Evolutionary conservation across 768 basidiomycete genomes (phyloP).

Genomic region (Termitomyces sp.): DNA sequence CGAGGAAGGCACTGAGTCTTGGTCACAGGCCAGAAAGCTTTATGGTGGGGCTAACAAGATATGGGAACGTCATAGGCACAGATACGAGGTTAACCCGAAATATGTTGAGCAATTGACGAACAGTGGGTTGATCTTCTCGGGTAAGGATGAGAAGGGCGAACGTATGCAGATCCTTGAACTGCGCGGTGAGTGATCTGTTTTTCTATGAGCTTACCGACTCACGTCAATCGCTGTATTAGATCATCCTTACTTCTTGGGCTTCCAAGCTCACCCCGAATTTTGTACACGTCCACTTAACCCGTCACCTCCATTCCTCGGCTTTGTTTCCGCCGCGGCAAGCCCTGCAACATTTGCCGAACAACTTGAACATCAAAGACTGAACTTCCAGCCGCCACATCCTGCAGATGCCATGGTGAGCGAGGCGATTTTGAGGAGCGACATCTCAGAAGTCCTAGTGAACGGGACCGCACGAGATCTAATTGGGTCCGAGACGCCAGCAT

Average conservation of each 20-base stretch:
- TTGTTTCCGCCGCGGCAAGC: constrained; percentile 76
- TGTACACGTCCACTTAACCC: constrained; percentile 98
- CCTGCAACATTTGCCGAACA: constrained; percentile 63
- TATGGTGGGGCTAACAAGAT: constrained; percentile 81
- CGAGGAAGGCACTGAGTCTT: constrained; percentile 59
- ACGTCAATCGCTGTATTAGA: constrained; percentile 38
- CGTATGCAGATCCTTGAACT: constrained; percentile 97
- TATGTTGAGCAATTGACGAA: constrained; percentile 69
- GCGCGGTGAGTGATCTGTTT: constrained; percentile 47
- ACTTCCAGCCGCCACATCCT: constrained; percentile 75
- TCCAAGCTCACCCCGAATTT: constrained; percentile 98
- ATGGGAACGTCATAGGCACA: constrained; percentile 96
- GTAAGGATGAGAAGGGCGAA: constrained; percentile 94
- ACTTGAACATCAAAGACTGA: constrained; percentile 55
- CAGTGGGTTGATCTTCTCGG: constrained; percentile 65
- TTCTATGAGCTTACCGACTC: background rate
- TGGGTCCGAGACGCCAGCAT: constrained; percentile 17
- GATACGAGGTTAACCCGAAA: constrained; percentile 92
- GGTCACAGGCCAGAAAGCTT: constrained; percentile 71
- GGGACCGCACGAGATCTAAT: constrained; percentile 17
- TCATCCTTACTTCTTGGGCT: constrained; percentile 90
- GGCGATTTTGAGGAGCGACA: constrained; percentile 40
- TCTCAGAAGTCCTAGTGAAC: constrained; percentile 19
- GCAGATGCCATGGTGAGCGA: constrained; percentile 72
- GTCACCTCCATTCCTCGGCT: constrained; percentile 94